These are phyloP conservation scores for Tetrapyrgos nigripes DNA, from an alignment of 1,284 basidiomycete species.

Conservation along the genomic window DNA sequence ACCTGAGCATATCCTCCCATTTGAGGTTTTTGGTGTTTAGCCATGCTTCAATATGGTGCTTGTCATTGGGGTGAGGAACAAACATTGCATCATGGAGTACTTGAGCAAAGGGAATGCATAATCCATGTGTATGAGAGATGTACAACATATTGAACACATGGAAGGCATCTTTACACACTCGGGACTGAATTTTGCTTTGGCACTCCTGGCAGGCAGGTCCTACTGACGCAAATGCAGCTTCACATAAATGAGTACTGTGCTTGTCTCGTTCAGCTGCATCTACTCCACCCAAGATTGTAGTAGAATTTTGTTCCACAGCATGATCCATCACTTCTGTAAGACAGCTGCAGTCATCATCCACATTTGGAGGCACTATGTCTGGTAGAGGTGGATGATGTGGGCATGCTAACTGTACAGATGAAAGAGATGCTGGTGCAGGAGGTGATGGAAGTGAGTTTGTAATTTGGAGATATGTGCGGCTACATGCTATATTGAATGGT, in stretches of 20 bases:
- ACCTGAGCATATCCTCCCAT: conserved; percentile 25
- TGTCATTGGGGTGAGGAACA: conserved; percentile 30
- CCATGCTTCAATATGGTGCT: conserved; percentile 22
- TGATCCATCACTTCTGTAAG: not conserved
- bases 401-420: no score
- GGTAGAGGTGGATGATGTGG: not conserved
- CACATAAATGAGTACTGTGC: not conserved
- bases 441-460: no score
- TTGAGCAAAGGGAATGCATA: conserved; percentile 25
- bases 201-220: not conserved
- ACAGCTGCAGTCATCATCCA: not conserved
- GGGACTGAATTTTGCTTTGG: conserved; percentile 11
- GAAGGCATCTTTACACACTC: conserved; percentile 31
- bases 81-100: conserved; percentile 34
- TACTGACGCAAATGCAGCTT: not conserved
- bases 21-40: conserved; percentile 15
- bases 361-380: not conserved
- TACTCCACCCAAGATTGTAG: no score
- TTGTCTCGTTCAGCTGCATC: not conserved
- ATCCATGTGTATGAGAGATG: conserved; percentile 31
- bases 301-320: no score
- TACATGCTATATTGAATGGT: not conserved
- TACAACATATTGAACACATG: conserved; percentile 36
- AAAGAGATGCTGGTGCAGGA: not conserved
- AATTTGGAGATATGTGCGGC: not conserved